Evolutionary conservation across 129 eudicot genomes (phyloP), one percentile per base, ranked within the genome.

Genomic region (Tagetes patula): DNA sequence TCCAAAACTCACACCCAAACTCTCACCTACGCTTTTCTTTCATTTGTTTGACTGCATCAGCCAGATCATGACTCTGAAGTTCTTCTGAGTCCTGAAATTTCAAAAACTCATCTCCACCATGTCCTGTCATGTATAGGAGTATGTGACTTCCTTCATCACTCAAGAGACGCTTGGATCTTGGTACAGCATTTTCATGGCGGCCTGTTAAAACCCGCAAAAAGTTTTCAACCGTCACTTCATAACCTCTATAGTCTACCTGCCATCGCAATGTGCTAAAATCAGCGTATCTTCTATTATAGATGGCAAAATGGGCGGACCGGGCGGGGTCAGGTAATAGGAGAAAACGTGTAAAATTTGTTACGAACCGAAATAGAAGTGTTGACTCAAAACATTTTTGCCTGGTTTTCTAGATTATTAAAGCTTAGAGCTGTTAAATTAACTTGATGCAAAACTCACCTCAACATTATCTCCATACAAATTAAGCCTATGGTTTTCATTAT

Each of bases 1-100:
- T 52, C 58, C 60, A 20, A 27, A 54, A 27, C 11, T 54, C 58
- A 20, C 58, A 14, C 58, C 58, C 58, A 52, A 14, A 14, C 58
- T 54, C 84, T 82, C 65, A 94, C 98, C 98, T 86, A 72, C 90
- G 90, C 88, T 94, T 94, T 88, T 94, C 99, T 78, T 88, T 94
- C 99, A 94, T 94, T 85, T 94, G 99, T 82, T 88, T 94, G 50
- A 94, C 99, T 6, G 96, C 99, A 88, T 94, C 99, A 56, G 99
- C 99, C 69, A 94, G 88, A 86, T 94, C 99, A 78, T 94, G 99
- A 80, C 99, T 94, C 76, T 94, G 99, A 56, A 94, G 97, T 86
- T 94, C 99, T 78, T 94, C 99, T 1, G 89, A 77, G 68, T 94
- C 99, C 78, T 94, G 99, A 82, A 94, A 94, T 74, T 94, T 94